These are phyloP conservation scores for Cymbidium sinense DNA, from an alignment of 106 monocot genomes.

Conservation along the genomic window DNA sequence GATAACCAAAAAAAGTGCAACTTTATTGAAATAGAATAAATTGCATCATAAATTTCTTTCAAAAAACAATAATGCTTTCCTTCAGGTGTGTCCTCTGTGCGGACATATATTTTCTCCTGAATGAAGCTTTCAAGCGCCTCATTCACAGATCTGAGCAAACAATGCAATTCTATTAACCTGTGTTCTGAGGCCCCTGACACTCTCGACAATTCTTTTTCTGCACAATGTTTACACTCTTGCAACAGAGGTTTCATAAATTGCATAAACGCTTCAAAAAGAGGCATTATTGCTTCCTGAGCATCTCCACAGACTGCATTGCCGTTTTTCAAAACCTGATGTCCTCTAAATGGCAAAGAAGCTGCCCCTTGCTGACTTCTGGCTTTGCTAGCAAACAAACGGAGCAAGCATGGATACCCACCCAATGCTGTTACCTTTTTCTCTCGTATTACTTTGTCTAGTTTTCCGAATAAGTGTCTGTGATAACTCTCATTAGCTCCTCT, in stretches of 20 bases:
- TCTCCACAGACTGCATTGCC: conserved; percentile 23
- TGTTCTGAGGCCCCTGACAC: conserved; percentile 16
- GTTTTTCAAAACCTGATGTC: conserved; percentile 9
- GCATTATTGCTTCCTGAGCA: conserved; percentile 28
- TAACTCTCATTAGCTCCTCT: conserved; percentile 45
- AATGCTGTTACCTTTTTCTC: conserved; percentile 50
- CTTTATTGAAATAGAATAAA: conserved; percentile 38
- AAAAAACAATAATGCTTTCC: conserved; percentile 55
- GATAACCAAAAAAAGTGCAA: conserved; percentile 40
- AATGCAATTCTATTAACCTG: conserved; percentile 39
- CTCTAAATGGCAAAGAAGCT: conserved; percentile 22
- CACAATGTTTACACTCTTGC: conserved; percentile 42
- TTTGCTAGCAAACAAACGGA: conserved; percentile 49
- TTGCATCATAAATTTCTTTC: conserved; percentile 42
- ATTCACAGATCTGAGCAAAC: conserved; percentile 68
- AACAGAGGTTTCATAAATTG: conserved; percentile 77
- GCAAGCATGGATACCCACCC: conserved; percentile 57
- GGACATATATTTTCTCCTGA: conserved; percentile 72
- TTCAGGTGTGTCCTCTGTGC: conserved; percentile 60
- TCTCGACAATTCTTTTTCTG: conserved; percentile 23
- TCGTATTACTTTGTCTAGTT: conserved; percentile 39
- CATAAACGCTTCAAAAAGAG: conserved; percentile 73
- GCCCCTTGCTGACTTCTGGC: conserved; percentile 27
- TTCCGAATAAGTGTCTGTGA: conserved; percentile 55
- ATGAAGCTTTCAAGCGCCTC: conserved; percentile 40